These are phyloP conservation scores for Entoloma clypeatum DNA, from an alignment of 1,284 basidiomycete species.

Conservation along the genomic window DNA sequence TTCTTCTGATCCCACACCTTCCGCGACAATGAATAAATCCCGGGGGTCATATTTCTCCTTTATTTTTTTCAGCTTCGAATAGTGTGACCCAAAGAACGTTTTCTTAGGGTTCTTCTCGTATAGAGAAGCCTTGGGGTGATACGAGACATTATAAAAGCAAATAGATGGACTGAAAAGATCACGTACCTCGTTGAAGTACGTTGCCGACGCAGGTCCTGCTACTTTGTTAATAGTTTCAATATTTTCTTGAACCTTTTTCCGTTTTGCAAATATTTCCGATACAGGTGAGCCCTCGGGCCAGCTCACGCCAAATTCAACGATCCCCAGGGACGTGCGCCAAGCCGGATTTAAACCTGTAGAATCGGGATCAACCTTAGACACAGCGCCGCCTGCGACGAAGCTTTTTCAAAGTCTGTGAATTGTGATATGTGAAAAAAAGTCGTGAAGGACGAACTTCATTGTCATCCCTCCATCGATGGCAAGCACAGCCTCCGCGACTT, in stretches of 20 bases:
- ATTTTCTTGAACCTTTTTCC: slow-evolving; percentile 19
- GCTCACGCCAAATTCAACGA: slow-evolving; percentile 18
- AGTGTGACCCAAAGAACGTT: slow-evolving; percentile 44
- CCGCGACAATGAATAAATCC: slow-evolving; percentile 38
- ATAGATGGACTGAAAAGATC: no score
- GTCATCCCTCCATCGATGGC: slow-evolving; percentile 15
- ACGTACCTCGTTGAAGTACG: slow-evolving; percentile 42
- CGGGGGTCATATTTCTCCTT: slow-evolving; percentile 42
- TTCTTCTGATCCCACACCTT: slow-evolving; percentile 42
- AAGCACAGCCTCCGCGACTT: slow-evolving; percentile 26
- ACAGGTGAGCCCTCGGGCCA: slow-evolving; percentile 33
- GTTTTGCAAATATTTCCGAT: slow-evolving; percentile 22
- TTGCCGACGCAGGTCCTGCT: slow-evolving; percentile 31
- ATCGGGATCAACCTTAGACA: slow-evolving; percentile 31
- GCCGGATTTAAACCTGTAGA: slow-evolving; percentile 40
- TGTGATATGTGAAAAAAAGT: neutral
- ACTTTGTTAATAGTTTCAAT: slow-evolving; percentile 26
- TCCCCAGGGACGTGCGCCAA: slow-evolving; percentile 37
- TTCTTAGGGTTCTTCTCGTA: slow-evolving; percentile 36
- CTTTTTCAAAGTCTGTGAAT: slow-evolving; percentile 18
- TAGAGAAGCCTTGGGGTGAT: slow-evolving; percentile 33
- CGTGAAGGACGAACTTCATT: slow-evolving; percentile 17
- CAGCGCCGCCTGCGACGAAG: slow-evolving; percentile 36
- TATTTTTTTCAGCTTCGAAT: slow-evolving; percentile 34
- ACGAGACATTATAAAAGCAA: neutral